A percentile compares a stretch with the other conserved stretches of the same genome.
Evolutionary conservation across 108 stramenopile genomes (phyloP).

Genomic region (Conticribra guillardii): DNA sequence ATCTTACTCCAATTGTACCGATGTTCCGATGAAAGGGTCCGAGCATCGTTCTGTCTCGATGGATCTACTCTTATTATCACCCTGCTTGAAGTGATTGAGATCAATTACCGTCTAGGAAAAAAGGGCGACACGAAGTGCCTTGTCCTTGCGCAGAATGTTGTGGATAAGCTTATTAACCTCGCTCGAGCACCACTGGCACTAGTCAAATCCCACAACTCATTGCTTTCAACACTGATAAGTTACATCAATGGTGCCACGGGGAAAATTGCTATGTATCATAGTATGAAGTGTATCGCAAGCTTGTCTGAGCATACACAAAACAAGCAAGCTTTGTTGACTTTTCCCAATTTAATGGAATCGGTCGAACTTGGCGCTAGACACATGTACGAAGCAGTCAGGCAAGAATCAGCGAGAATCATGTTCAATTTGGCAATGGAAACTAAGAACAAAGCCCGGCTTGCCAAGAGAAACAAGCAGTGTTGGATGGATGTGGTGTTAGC

Average conservation of each 20-base stretch:
- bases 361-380: slow-evolving; percentile 39
- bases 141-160: slow-evolving; percentile 24
- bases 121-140: slow-evolving; percentile 36
- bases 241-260: slow-evolving; percentile 35
- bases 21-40: slow-evolving; percentile 30
- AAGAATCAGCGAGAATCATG: slow-evolving; percentile 37
- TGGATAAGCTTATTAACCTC: slow-evolving; percentile 14
- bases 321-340: slow-evolving; percentile 27
- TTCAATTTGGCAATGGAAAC: slow-evolving; percentile 37
- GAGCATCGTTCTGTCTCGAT: slow-evolving; percentile 36
- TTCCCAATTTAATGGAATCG: slow-evolving; percentile 19
- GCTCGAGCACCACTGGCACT: slow-evolving; percentile 28
- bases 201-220: slow-evolving; percentile 22
- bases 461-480: slow-evolving; percentile 12
- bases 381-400: slow-evolving; percentile 29
- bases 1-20: slow-evolving; percentile 34
- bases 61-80: slow-evolving; percentile 31
- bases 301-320: slow-evolving; percentile 43
- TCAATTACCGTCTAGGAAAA: slow-evolving; percentile 39
- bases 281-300: slow-evolving; percentile 35
- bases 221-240: slow-evolving; percentile 28
- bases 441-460: slow-evolving; percentile 34
- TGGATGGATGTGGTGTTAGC: slow-evolving; percentile 21
- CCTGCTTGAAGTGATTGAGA: slow-evolving; percentile 40
- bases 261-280: slow-evolving; percentile 29